Evolutionary conservation across 345 rosid species (phyloP).

Genomic region (Raphanus sativus): DNA sequence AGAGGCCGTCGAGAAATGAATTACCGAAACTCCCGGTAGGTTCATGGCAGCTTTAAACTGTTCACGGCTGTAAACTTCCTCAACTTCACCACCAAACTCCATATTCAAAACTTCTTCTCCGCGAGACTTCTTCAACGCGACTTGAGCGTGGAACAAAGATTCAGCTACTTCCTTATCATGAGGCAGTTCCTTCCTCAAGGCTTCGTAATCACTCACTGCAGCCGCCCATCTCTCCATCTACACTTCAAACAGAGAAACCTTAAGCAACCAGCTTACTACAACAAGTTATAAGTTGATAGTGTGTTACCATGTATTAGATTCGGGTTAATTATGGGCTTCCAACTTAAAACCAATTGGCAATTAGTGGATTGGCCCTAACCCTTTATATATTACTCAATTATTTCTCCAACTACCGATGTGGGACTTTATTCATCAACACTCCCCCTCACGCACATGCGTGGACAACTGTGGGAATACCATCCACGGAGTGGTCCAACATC

Average conservation of each 20-base stretch:
- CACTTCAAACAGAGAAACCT: constrained; percentile 33
- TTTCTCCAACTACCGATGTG: no score
- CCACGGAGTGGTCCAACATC: no score
- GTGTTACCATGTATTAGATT: no score
- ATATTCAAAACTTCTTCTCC: constrained; percentile 92
- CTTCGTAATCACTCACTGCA: constrained; percentile 88
- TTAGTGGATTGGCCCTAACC: no score
- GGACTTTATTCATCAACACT: no score
- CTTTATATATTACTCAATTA: no score
- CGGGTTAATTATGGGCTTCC: no score
- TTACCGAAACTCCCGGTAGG: constrained; percentile 59
- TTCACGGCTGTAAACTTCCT: constrained; percentile 65
- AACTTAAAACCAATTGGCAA: no score
- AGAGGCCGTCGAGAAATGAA: constrained; percentile 48
- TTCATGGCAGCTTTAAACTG: constrained; percentile 82
- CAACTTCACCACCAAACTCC: constrained; percentile 99
- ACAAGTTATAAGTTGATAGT: background rate
- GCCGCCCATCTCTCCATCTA: constrained; percentile 92
- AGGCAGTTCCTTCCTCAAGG: constrained; percentile 79
- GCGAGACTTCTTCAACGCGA: constrained; percentile 87
- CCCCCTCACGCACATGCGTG: no score
- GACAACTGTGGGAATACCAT: no score
- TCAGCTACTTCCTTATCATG: constrained; percentile 85
- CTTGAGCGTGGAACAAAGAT: constrained; percentile 88
- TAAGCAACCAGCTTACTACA: background rate